Base-by-base conservation (phyloP, 208 protist genomes). In the Kentomonas sorsogonicus region DNA sequence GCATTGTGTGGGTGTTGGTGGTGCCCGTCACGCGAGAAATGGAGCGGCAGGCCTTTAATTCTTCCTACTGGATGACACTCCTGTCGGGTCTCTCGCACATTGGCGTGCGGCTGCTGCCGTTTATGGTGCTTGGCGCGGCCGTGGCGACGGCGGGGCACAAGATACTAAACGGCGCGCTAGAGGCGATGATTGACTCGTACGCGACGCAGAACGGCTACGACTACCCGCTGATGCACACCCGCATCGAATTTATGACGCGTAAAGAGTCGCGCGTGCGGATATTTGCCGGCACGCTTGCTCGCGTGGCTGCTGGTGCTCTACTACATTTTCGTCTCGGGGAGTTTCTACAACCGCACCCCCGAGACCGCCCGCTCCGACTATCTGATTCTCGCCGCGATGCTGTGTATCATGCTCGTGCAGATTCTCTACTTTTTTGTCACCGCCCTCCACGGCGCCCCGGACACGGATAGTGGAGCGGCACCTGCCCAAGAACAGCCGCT, bases 1-100 rank as follows among this genome's bases (percentile, higher is more conserved):
- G 79, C 18, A 74, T 94, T 55, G 87, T 91, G 27, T 94, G 83
- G 81, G 74, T 87, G 25, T 69, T 91, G 22, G 77, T 94, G 33
- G 69, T 91, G 46, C 87, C 87, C 18, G 72, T 91, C 18, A 77
- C 76, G 40, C 81, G 89, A 59, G 76, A 89, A 38, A 89, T 91
- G 80, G 81, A 86, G 61, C 66, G 73, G 18, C 66, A 75, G 20
- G 72, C 77, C 0, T 93, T 83, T 64, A 72, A 79, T 52, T 75
- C 60, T 43, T 83, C 74, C 29, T 64, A 57, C 60, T 53, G 72
- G 54, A 66, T 54, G 54, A 89, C 79, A 15, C 65, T 94, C 31
- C 18, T 83, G 26, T 48, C 61, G 26, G 82, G 82, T 16, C 52
- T 93, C 15, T 74, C 74, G 45, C 46, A 72, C 43, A 87, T 94